Percentiles rank a stretch among this genome's conserved stretches.
phyloP scores from a whole-genome alignment of 345 rosid species.

The Citrus hindsii region DNA sequence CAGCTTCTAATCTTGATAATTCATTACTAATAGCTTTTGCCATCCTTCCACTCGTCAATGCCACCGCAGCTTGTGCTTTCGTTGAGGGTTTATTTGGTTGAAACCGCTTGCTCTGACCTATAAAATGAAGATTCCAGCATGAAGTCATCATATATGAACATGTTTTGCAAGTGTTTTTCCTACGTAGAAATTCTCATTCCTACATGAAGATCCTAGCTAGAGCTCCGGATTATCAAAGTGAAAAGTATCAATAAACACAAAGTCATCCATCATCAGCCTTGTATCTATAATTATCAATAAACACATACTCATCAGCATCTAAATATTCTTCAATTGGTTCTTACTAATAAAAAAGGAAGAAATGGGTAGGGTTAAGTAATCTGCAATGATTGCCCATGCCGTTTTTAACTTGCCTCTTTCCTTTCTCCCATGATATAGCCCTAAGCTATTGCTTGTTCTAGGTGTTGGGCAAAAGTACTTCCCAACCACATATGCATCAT shows the following conservation, averaged over 20 bases:
- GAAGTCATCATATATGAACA: not conserved
- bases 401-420: not conserved
- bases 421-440: not conserved
- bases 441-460: not conserved
- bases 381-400: not conserved
- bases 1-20: constrained; percentile 61
- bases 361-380: not conserved
- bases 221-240: not conserved
- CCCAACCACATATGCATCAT: not conserved
- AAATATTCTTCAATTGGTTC: not conserved
- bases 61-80: constrained; percentile 82
- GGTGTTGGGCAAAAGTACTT: not conserved
- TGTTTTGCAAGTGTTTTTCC: not conserved
- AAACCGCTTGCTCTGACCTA: constrained; percentile 83
- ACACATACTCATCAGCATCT: not conserved
- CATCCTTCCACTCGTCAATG: constrained; percentile 77
- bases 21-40: constrained; percentile 52
- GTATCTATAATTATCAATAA: not conserved
- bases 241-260: not conserved
- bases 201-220: not conserved
- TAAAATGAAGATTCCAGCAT: constrained; percentile 11
- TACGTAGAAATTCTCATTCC: not conserved
- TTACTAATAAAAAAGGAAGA: not conserved
- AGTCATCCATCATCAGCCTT: not conserved
- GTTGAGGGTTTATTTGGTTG: constrained; percentile 78